Base-by-base conservation (phyloP, 2,329 filamentous ascomycete genomes). In the Microascus cirrosus region DNA sequence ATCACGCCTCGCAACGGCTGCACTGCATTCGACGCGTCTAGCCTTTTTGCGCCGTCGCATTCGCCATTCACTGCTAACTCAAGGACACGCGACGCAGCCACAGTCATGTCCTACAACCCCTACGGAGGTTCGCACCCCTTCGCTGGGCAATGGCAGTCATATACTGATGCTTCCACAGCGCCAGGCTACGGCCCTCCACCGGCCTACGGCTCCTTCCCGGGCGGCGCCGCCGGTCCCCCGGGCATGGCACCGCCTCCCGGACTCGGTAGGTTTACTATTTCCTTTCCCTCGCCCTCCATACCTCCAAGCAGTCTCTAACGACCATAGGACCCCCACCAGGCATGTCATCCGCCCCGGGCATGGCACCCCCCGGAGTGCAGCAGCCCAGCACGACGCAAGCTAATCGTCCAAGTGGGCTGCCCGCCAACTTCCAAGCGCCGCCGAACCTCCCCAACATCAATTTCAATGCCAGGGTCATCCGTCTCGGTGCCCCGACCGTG, bases 361-460 rank as follows among this genome's bases (percentile, higher is more conserved):
- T 91, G 70, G 84, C 82, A 69, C 83, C 86, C 67, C 85, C 88
- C 63, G 89, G 89, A 71, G 82, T 93, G 72, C 86, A 87, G 69
- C 87, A 87, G 77, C 78, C 84, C 68, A 89, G 83, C 71, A 78
- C 79, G 69, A 80, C 85, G 65, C 87, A 89, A 76, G 82, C 88
- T 75, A 89, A 86, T 75, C 85, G 89, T 77, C 89, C 89, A 70
- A 89, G 82, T 71, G 85, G 84, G 67, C 85, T 95, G 62, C 90
- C 90, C 61, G 77, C 85, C 60, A 90, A 85, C 71, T 96, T 96
- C 73, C 89, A 95, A 76, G 84, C 90, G 54, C 92, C 93, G 11
- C 78, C 89, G 55, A 96, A 94, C 69, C 89, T 96, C 81, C 91
- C 93, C 56, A 95, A 95, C 70, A 96, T 99, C 77, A 96, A 99